These are phyloP conservation scores for Polytrichum commune DNA, from an alignment of 225 moss, liverwort and hornwort species.

Conservation along the genomic window DNA sequence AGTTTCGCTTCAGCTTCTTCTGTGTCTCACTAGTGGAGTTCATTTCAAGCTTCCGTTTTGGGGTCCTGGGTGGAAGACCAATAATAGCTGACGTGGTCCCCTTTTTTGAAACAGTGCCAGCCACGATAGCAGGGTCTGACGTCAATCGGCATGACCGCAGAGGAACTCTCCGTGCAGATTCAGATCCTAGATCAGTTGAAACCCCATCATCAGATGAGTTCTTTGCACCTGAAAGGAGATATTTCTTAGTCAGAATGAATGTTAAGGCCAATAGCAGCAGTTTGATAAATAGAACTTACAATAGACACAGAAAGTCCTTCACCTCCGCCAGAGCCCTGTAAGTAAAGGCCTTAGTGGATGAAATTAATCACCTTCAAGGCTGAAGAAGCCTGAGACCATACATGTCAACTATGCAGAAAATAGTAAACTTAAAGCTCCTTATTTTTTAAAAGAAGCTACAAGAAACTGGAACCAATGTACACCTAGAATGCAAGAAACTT, in stretches of 20 bases:
- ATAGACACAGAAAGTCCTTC: neutral
- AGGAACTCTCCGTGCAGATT: conserved; percentile 26
- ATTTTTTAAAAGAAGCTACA: too few species aligned
- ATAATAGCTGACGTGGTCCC: conserved; percentile 18
- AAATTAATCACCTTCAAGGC: too few species aligned
- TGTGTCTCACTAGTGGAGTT: conserved; percentile 26
- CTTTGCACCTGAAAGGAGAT: conserved; percentile 23
- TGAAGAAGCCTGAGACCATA: too few species aligned
- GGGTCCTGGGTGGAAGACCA: conserved; percentile 46
- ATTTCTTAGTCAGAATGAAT: too few species aligned
- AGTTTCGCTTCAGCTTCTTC: conserved; percentile 32
- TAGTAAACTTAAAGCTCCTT: too few species aligned
- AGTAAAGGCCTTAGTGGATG: too few species aligned
- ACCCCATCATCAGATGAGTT: conserved; percentile 20
- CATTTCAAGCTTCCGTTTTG: conserved; percentile 51
- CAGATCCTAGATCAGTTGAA: conserved; percentile 16
- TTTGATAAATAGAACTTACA: neutral
- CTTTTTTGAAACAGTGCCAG: conserved; percentile 17
- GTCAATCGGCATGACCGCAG: conserved; percentile 30
- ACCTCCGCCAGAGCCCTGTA: neutral
- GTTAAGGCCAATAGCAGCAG: too few species aligned
- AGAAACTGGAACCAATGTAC: too few species aligned
- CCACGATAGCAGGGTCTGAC: conserved; percentile 26
- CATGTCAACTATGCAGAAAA: too few species aligned
- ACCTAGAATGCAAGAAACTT: too few species aligned